Base-by-base conservation (phyloP, 495 filamentous ascomycete genomes). In the Tuber brumale region DNA sequence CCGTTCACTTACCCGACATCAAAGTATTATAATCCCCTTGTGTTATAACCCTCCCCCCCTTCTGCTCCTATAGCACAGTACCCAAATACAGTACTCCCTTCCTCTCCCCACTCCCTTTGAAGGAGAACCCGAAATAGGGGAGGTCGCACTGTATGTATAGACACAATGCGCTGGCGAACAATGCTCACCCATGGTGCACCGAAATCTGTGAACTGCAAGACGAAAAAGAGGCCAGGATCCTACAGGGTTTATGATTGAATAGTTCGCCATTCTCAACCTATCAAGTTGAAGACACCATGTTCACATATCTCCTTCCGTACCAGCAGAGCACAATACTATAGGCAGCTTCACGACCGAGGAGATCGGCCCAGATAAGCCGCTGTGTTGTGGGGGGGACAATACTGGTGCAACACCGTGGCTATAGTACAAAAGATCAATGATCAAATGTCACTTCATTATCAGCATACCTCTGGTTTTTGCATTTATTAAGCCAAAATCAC, bases 151-250 rank as follows among this genome's bases (percentile, higher is more conserved):
- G 51, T 61, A 57, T 1, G 51, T 3, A 31, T 31, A 18, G 57
- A 66, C 12, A 31, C n/a, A 5, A 66, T 66, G 57, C 57, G 57
- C 57, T 66, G 57, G 57, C 57, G 57, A 66, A 66, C 57, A 66
- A 31, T 66, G 0, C 57, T 18, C 10, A 31, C 57, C 12, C 57
- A 66, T 27, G 18, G 51, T 5, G 6, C n/a, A 51, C 46, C 46
- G 45, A 46, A 46, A 46, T 46, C 45, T 21, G 18, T 46, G 45
- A 19, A 51, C 46, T n/a, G 21, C 21, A 51, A n/a, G 23, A 51
- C 21, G 46, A 51, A 8, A 51, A 27, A 14, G 21, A 23, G 23
- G 27, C 51, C 9, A 27, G 51, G 51, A 57, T 57, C 5, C 7
- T 57, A 12, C 51, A 27, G 51, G 51, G n/a, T 57, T 57, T 57